A percentile compares a stretch with the other conserved stretches of the same genome.
Conservation (phyloP, 805 yeast genomes). For the Zygoascus tannicola region DNA sequence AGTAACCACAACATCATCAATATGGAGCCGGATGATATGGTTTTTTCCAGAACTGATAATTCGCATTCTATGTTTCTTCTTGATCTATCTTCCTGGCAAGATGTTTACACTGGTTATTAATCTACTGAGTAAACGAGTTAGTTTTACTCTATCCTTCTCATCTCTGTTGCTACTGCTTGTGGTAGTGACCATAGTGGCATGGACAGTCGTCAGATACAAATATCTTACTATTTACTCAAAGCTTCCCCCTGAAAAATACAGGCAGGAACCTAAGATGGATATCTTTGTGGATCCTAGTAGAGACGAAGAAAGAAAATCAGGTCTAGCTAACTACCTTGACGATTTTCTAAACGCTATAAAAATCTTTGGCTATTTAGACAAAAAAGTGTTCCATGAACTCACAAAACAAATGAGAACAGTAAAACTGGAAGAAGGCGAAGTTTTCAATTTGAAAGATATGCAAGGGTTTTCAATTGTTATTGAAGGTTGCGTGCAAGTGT, state of each 20-base stretch:
- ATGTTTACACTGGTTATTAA: not conserved
- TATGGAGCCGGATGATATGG: not conserved
- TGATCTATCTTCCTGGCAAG: not conserved
- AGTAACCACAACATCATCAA: too few species aligned
- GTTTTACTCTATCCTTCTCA: not conserved
- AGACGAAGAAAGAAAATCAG: conserved; percentile 29
- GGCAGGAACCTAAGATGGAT: conserved; percentile 39
- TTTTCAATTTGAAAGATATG: conserved; percentile 59
- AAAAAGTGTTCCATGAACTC: conserved; percentile 83
- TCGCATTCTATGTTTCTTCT: not conserved
- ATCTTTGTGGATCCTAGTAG: conserved; percentile 33
- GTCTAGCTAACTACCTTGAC: conserved; percentile 8
- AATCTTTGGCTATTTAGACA: conserved; percentile 86
- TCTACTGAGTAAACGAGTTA: not conserved
- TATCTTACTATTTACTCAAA: conserved; percentile 57
- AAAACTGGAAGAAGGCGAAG: conserved; percentile 67
- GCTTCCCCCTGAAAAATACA: conserved; percentile 37
- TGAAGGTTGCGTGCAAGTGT: conserved; percentile 81
- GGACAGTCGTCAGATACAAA: conserved; percentile 49
- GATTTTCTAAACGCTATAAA: conserved; percentile 75
- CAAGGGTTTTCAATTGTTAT: conserved; percentile 87
- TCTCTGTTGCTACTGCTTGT: conserved; percentile 18
- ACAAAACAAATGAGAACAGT: conserved; percentile 89
- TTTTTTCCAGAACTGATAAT: not conserved
- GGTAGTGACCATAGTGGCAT: conserved; percentile 29